phyloP scores from a whole-genome alignment of 768 basidiomycete genomes.

The Collybia mongolica region DNA sequence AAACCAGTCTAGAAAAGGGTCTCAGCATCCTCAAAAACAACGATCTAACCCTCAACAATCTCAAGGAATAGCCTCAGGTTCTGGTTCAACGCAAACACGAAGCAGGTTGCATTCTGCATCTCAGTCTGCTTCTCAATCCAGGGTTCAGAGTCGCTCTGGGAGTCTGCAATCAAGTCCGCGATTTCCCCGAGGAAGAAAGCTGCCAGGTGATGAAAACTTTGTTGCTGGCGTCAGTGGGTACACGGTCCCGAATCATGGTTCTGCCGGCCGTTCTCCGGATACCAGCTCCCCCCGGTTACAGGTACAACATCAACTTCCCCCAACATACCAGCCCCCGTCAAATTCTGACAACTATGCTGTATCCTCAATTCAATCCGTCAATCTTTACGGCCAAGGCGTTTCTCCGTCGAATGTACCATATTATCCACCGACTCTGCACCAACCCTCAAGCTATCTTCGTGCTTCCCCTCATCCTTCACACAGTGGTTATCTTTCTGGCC shows the following conservation, averaged over 20 bases:
- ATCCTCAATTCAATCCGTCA: no score
- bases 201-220: slow-evolving; percentile 36
- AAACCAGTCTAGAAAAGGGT: slow-evolving; percentile 23
- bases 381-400: neutral
- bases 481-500: neutral
- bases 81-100: slow-evolving; percentile 11
- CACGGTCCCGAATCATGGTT: neutral
- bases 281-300: slow-evolving; percentile 8
- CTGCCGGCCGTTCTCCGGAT: neutral
- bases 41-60: slow-evolving; percentile 4
- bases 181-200: slow-evolving; percentile 34
- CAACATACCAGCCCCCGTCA: slow-evolving; percentile 5
- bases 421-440: neutral
- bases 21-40: slow-evolving; percentile 4
- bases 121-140: slow-evolving; percentile 38
- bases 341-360: no score
- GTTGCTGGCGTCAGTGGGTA: neutral
- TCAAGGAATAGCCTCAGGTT: slow-evolving; percentile 9
- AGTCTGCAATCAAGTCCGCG: slow-evolving; percentile 53
- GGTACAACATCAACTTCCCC: slow-evolving; percentile 16
- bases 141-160: slow-evolving; percentile 40
- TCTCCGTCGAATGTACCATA: neutral
- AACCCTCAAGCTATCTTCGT: neutral
- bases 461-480: neutral
- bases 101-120: slow-evolving; percentile 18